Percentiles rank a stretch among this genome's conserved stretches.
Evolutionary conservation across 371 early-diverging fungal species (phyloP).

Genomic region (Syncephalastrum racemosum): DNA sequence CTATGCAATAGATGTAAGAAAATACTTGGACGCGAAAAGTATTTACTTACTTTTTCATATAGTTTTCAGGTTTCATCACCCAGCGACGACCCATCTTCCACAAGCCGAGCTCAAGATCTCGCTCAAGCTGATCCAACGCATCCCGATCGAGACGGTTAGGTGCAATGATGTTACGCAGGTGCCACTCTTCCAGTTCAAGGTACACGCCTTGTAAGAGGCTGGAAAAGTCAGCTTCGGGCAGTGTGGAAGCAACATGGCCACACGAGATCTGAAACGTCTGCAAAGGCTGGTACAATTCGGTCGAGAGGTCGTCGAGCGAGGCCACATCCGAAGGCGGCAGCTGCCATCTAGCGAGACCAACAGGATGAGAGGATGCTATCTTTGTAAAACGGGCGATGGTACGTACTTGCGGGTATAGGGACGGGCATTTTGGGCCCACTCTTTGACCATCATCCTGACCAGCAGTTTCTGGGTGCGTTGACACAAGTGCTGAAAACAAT

Average conservation of each 20-base stretch:
- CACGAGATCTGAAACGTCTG: slow-evolving; percentile 48
- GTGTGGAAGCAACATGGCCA: slow-evolving; percentile 38
- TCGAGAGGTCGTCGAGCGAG: slow-evolving; percentile 47
- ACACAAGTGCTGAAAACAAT: slow-evolving; percentile 30
- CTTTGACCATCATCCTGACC: slow-evolving; percentile 55
- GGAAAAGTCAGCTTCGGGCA: slow-evolving; percentile 53
- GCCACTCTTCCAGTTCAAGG: slow-evolving; percentile 61
- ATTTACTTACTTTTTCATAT: slow-evolving; percentile 36
- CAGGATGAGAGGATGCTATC: not conserved
- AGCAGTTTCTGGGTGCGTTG: slow-evolving; percentile 54
- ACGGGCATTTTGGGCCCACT: slow-evolving; percentile 57
- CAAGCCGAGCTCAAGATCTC: slow-evolving; percentile 59
- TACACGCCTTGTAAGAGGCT: slow-evolving; percentile 45
- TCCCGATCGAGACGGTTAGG: slow-evolving; percentile 55
- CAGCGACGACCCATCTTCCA: slow-evolving; percentile 53
- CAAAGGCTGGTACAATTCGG: slow-evolving; percentile 62
- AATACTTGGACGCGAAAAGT: no score
- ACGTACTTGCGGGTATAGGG: slow-evolving; percentile 60
- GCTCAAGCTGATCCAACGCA: slow-evolving; percentile 54
- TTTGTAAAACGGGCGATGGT: not conserved
- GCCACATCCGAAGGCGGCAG: slow-evolving; percentile 10
- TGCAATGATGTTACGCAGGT: slow-evolving; percentile 59
- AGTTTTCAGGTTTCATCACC: slow-evolving; percentile 60
- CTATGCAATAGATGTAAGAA: no score
- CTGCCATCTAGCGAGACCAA: slow-evolving; percentile 24